Base-by-base conservation (phyloP, 1,139 yeast genomes). In the Suhomyces anneliseae region DNA sequence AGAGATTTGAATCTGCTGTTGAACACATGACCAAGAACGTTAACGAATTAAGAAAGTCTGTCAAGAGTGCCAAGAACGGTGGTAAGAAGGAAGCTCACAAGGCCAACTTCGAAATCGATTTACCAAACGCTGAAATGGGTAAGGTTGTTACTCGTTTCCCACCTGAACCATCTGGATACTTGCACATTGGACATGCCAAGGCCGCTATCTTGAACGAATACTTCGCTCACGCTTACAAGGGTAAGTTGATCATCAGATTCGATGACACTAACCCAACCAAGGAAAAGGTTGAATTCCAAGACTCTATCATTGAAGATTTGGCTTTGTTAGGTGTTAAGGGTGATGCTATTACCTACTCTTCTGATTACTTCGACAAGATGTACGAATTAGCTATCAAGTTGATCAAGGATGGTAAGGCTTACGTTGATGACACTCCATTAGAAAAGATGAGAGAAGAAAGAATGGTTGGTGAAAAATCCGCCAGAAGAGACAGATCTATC, bases 91-190 rank as follows among this genome's bases (percentile, higher is more conserved):
- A 84, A 66, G 70, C 82, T 34, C 93, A 86, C 76, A 86, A 86
- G 71, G 98, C 98, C 50, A 90, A 86, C 67, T 93, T 87, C 59
- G 97, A 90, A 66, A 93, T 93, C 62, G 95, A 89, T 60, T 81
- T 93, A 56, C 87, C 88, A 49, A 95, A 84, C 63, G 99, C 98
- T 50, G 83, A 81, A 61, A 83, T 87, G 54, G 99, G 99, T 54
- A 77, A 90, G 69, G 98, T 93, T 49, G 98, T 93, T 47, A 93
- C 98, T 46, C 87, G 99, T 74, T 93, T 93, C 83, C 98, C 98
- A 57, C 95, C 95, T 54, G 85, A 81, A 63, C 85, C 85, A 44
- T 87, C 95, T 73, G 98, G 98, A 76, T 92, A 90, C 71, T 79
- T 93, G 68, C 81, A 93, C 85, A 74, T 74, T 72, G 98, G 99